Conservation (phyloP, 805 yeast genomes). For the Lipomyces anomalus region DNA sequence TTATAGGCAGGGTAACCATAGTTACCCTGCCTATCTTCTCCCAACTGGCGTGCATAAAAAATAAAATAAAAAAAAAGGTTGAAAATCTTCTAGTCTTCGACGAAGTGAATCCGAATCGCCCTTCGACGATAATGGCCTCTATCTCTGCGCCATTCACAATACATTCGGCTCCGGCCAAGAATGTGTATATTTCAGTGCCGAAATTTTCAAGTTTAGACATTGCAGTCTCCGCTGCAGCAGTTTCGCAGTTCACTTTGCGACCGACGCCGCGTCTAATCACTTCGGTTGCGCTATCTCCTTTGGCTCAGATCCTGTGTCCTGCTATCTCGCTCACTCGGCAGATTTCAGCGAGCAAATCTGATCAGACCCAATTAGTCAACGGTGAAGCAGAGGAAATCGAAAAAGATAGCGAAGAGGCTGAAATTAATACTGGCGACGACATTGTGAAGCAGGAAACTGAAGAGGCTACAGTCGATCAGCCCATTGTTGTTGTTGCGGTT, state of each 20-base stretch:
- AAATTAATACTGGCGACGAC: background rate
- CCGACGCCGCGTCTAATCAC: constrained; percentile 18
- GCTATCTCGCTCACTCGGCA: constrained; percentile 3
- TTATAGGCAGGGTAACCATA: too few relatives aligned
- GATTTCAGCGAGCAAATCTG: background rate
- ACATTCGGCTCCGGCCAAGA: constrained; percentile 6
- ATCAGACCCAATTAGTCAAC: background rate
- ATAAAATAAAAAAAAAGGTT: too few relatives aligned
- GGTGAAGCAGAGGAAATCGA: background rate
- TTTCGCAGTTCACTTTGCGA: constrained; percentile 10
- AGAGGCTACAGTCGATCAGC: background rate
- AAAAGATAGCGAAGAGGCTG: background rate
- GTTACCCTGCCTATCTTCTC: too few relatives aligned
- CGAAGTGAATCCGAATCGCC: too few relatives aligned
- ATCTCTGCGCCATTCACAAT: constrained; percentile 15
- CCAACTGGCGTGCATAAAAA: too few relatives aligned
- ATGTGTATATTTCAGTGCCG: constrained; percentile 5
- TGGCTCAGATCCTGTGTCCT: constrained; percentile 20
- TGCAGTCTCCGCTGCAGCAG: constrained; percentile 15
- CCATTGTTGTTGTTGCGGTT: background rate
- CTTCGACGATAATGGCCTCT: constrained; percentile 7
- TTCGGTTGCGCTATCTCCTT: constrained; percentile 21
- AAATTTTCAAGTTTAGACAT: constrained; percentile 15
- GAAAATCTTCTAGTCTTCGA: too few relatives aligned
- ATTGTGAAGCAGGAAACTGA: background rate